These are phyloP conservation scores for Comarum palustre DNA, from an alignment of 306 rosid genomes.

Conservation along the genomic window DNA sequence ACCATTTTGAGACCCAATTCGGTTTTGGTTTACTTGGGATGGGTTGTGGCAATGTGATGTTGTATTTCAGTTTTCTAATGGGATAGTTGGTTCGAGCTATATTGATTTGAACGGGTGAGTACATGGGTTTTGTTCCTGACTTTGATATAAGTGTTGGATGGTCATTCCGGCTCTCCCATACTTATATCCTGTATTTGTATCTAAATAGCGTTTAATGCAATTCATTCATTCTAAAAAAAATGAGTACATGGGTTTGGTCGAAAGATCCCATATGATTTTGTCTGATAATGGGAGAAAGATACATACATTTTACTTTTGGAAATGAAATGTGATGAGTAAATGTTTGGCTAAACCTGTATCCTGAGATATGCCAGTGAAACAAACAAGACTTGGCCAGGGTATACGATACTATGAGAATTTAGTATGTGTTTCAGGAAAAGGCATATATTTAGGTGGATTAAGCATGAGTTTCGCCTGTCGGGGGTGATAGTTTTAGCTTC, in stretches of 20 bases:
- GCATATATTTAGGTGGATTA: not conserved
- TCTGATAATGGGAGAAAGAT: not conserved
- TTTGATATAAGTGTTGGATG: too few relatives aligned
- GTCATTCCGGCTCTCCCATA: too few relatives aligned
- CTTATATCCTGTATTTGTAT: too few relatives aligned
- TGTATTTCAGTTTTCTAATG: not conserved
- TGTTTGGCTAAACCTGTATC: not conserved
- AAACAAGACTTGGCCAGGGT: not conserved
- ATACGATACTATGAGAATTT: not conserved
- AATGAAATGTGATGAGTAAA: not conserved
- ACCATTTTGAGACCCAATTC: slow-evolving; percentile 5
- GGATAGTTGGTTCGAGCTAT: not conserved
- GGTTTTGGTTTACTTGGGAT: slow-evolving; percentile 1
- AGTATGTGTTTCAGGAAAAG: not conserved
- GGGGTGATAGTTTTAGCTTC: slow-evolving; percentile 8
- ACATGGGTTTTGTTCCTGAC: not conserved
- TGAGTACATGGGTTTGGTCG: not conserved
- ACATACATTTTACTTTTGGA: not conserved
- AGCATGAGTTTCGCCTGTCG: not conserved
- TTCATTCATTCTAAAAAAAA: too few relatives aligned
- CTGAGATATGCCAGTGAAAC: not conserved
- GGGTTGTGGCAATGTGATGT: slow-evolving; percentile 6
- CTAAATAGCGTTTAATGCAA: too few relatives aligned
- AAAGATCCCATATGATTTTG: not conserved
- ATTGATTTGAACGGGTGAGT: not conserved